Conservation (phyloP, 2,329 filamentous ascomycete species). For the Botrytis medusae region DNA sequence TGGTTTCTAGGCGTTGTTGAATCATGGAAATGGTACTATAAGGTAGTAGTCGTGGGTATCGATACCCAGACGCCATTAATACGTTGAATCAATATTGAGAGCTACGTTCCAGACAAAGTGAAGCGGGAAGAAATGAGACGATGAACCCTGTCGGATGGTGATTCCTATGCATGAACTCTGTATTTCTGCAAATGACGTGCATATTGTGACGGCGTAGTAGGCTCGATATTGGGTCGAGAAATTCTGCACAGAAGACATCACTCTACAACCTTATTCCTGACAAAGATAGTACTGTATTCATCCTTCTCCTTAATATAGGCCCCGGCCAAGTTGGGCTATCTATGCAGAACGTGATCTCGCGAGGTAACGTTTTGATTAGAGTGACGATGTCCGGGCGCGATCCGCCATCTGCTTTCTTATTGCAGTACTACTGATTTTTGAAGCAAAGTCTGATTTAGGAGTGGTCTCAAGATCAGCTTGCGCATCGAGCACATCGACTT, state of each 20-base stretch:
- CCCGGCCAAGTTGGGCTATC: not conserved
- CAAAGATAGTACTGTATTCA: slow-evolving; percentile 5
- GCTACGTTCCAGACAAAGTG: slow-evolving; percentile 7
- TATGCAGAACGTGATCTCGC: not conserved
- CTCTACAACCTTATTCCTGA: slow-evolving; percentile 11
- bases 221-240: not conserved
- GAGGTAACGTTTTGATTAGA: slow-evolving; percentile 22
- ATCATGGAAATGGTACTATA: not conserved
- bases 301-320: not conserved
- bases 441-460: slow-evolving; percentile 61
- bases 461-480: slow-evolving; percentile 51
- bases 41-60: slow-evolving; percentile 18
- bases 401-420: slow-evolving; percentile 58
- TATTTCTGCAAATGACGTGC: slow-evolving; percentile 23
- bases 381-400: slow-evolving; percentile 26
- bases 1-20: not conserved
- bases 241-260: slow-evolving; percentile 7
- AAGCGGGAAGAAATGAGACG: not conserved
- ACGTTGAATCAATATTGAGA: not conserved
- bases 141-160: not conserved
- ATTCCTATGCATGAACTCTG: slow-evolving; percentile 18
- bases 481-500: slow-evolving; percentile 83
- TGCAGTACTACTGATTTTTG: slow-evolving; percentile 89
- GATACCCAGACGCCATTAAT: slow-evolving; percentile 13
- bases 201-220: slow-evolving; percentile 19